phyloP scores from a whole-genome alignment of 352 stramenopile species.

The Phytophthora hybrid region DNA sequence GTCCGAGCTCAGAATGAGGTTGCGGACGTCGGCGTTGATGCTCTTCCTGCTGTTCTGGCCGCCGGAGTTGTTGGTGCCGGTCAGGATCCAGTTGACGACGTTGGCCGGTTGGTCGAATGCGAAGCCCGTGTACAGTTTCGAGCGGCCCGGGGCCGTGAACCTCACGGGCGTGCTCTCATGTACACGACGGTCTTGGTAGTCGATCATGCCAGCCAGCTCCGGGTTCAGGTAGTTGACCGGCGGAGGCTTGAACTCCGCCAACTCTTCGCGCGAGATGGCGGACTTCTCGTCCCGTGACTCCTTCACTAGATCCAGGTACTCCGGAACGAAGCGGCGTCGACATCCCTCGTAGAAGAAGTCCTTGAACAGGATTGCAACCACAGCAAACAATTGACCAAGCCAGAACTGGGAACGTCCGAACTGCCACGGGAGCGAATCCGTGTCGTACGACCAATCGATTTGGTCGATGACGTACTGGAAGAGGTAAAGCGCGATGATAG shows the following conservation, averaged over 20 bases:
- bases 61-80: conserved; percentile 45
- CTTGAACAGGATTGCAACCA: conserved; percentile 72
- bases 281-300: conserved; percentile 47
- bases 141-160: conserved; percentile 43
- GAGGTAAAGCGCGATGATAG: conserved; percentile 66
- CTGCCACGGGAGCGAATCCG: conserved; percentile 83
- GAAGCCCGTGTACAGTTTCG: conserved; percentile 81
- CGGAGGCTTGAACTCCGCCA: conserved; percentile 59
- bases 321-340: conserved; percentile 68
- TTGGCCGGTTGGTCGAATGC: conserved; percentile 84
- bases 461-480: conserved; percentile 77
- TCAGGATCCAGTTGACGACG: conserved; percentile 83
- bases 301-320: conserved; percentile 81
- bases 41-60: conserved; percentile 56
- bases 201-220: conserved; percentile 77
- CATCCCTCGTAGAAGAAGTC: conserved; percentile 78
- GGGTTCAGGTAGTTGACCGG: conserved; percentile 68
- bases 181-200: conserved; percentile 78
- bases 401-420: conserved; percentile 74
- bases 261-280: conserved; percentile 47
- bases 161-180: conserved; percentile 64
- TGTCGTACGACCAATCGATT: conserved; percentile 78
- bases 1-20: conserved; percentile 71
- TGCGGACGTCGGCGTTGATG: conserved; percentile 70
- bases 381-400: conserved; percentile 77